Evolutionary conservation across 371 early-diverging fungal genomes (phyloP), one percentile per base, ranked within the genome.

Genomic region (Mucor irregularis): DNA sequence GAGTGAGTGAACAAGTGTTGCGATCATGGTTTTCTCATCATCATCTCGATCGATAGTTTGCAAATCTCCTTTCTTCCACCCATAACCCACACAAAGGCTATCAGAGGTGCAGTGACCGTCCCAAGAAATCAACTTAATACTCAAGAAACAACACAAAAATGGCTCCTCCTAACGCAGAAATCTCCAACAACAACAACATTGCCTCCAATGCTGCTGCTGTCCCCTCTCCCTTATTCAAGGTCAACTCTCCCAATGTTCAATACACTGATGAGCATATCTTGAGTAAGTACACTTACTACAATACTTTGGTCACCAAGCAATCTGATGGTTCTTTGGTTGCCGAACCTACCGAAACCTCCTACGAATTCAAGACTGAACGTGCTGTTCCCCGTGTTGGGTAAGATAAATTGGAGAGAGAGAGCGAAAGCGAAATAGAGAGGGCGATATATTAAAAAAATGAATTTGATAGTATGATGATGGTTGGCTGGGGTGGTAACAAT

Each of bases 401-500:
- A 68, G 82, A 76, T 29, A 46, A 33, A 37, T 53, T 4, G 10
- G 5, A 26, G 9, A 21, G n/a, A n/a, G n/a, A 14, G 16, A 13
- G 28, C 16, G 6, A 21, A 10, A n/a, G n/a, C 16, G 35, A n/a
- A n/a, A 11, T 5, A 24, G 42, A 21, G 7, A 24, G 42, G 21
- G 22, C 9, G 24, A 28, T 33, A 24, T 7, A 11, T 46, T n/a
- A 37, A 46, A 24, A 16, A n/a, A 21, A 33, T 11, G 29, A 13
- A 10, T 17, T 9, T 22, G 10, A 33, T 65, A 91, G 97, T 69
- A 76, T 98, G 52, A 95, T 98, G 97, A 87, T 98, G 79, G 96
- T 98, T 63, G 98, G 98, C 30, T 94, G 94, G 95, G 97, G 96
- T 66, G 98, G 98, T 59, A 98, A 98, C 89, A 98, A 98, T 78